Evolutionary conservation across 148 eudicot genomes (phyloP), one percentile per base, ranked within the genome.

Genomic region (Amaranthus palmeri): DNA sequence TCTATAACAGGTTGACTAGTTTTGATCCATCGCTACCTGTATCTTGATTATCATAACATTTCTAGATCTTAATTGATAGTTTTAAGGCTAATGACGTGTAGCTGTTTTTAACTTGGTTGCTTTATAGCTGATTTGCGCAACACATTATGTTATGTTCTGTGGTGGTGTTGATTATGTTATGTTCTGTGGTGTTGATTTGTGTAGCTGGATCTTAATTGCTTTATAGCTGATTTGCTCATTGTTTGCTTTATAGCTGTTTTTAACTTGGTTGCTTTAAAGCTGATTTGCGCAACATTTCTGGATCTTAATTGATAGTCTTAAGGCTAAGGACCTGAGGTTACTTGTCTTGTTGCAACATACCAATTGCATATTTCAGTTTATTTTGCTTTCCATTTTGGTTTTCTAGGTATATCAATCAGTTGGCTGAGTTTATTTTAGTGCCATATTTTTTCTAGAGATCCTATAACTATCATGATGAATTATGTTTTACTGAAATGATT

Each of bases 361-460:
- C 4, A 41, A 10, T 25, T 11, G 41, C 15, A 43, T 56, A 15
- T 51, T 10, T 11, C 15, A 72, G 25, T 42, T 10, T 44, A 42
- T 63, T 54, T 8, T 49, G n/a, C 41, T 55, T 46, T 7, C 10
- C 13, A 10, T 61, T 65, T 59, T 61, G 71, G 72, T 45, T 72
- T 64, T 71, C 52, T 81, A 95, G 99, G 89, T 87, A 86, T 79
- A 83, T 92, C 51, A 95, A 95, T 80, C 90, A 91, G 84, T 83
- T 95, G 88, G 78, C 91, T 68, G 99, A 95, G 80, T 80, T 75
- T 74, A 79, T 25, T 25, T 25, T 25, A 25, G 36, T 25, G 36
- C 36, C 36, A 25, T 55, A 48, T 40, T 47, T 73, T 17, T 15
- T 36, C 13, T 13, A 5, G 47, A 36, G 63, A 45, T 65, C 3